These are phyloP conservation scores for Ceratocystis lukuohia DNA, from an alignment of 2,329 filamentous ascomycete species.

Conservation along the genomic window DNA sequence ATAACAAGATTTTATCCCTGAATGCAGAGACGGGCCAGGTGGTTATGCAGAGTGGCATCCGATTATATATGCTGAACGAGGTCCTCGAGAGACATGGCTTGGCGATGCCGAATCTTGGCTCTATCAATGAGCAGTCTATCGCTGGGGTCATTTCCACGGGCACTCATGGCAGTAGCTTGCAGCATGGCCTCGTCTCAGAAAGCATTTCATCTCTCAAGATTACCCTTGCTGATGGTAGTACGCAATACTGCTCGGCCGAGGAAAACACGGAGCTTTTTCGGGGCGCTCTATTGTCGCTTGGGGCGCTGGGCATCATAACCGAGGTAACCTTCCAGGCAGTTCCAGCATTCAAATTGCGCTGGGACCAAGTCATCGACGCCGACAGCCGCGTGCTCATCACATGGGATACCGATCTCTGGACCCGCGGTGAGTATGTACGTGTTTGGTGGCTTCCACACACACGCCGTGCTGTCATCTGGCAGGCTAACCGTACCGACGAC, in stretches of 20 bases:
- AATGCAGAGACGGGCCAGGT: conserved; percentile 53
- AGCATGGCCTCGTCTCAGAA: conserved; percentile 73
- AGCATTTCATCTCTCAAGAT: conserved; percentile 62
- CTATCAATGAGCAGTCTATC: conserved; percentile 88
- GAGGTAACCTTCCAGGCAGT: conserved; percentile 77
- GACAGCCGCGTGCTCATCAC: conserved; percentile 54
- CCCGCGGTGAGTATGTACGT: conserved; percentile 70
- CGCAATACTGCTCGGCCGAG: conserved; percentile 54
- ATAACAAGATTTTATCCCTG: conserved; percentile 57
- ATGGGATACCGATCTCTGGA: conserved; percentile 71
- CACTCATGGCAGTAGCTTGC: conserved; percentile 78
- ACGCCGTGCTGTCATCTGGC: conserved; percentile 76
- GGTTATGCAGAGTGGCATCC: conserved; percentile 76
- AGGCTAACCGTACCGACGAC: conserved; percentile 62
- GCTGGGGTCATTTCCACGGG: conserved; percentile 86
- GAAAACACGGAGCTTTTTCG: conserved; percentile 70
- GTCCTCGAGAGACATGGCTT: conserved; percentile 62
- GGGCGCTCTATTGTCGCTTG: conserved; percentile 74
- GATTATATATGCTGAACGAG: conserved; percentile 59
- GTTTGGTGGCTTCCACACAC: conserved; percentile 98
- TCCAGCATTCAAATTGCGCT: conserved; percentile 69
- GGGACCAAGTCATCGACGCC: conserved; percentile 65
- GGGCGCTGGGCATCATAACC: conserved; percentile 78
- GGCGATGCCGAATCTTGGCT: conserved; percentile 82
- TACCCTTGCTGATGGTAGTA: conserved; percentile 66